Conservation (phyloP, 768 basidiomycete species). For the Macrolepiota fuliginosa region DNA sequence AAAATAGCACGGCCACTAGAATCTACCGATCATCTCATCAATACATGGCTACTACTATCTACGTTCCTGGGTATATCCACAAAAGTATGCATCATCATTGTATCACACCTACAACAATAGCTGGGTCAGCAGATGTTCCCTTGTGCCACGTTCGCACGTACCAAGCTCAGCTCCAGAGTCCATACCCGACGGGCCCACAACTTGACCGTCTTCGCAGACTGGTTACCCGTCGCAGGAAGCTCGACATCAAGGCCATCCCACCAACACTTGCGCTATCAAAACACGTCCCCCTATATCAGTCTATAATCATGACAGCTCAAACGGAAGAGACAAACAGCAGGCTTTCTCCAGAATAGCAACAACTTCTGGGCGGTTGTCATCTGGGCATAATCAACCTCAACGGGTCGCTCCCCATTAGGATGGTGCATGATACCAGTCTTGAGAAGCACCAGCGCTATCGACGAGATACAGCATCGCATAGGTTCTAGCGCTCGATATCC, state of each 20-base stretch:
- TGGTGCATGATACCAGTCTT: conserved; percentile 94
- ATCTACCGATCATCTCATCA: conserved; percentile 1
- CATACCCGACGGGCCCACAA: conserved; percentile 97
- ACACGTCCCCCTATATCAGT: neutral
- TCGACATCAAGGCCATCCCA: conserved; percentile 98
- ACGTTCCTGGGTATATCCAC: neutral
- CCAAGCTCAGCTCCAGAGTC: conserved; percentile 96
- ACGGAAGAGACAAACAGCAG: conserved; percentile 70
- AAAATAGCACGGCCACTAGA: conserved; percentile 9
- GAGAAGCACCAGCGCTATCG: conserved; percentile 94
- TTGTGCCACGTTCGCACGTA: conserved; percentile 30
- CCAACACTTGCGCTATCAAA: conserved; percentile 91
- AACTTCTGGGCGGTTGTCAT: conserved; percentile 98
- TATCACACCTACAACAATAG: conserved; percentile 4
- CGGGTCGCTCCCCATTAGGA: conserved; percentile 61
- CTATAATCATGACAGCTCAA: neutral
- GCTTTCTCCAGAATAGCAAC: conserved; percentile 97
- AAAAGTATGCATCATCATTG: neutral
- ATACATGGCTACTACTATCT: conserved; percentile 6
- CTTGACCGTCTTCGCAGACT: conserved; percentile 63
- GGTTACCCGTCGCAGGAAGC: conserved; percentile 54
- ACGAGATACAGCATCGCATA: conserved; percentile 95
- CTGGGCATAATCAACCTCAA: conserved; percentile 86
- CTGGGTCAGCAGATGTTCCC: neutral
- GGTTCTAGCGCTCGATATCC: conserved; percentile 96